phyloP scores from a whole-genome alignment of 768 basidiomycete genomes.

The Auriscalpium microsporum region DNA sequence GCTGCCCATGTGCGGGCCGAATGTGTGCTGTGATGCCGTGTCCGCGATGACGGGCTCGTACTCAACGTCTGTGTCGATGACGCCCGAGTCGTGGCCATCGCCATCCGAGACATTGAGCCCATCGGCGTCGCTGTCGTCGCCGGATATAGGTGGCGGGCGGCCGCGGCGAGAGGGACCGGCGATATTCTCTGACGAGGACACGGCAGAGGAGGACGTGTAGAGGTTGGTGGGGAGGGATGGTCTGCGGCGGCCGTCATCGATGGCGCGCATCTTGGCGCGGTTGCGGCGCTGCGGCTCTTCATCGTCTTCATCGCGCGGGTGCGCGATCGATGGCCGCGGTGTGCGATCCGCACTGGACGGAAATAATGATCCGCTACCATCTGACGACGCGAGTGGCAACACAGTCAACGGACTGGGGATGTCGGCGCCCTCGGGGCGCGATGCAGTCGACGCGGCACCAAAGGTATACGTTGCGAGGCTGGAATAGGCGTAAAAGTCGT shows the following conservation, averaged over 20 bases:
- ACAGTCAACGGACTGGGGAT: constrained; percentile 31
- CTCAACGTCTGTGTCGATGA: constrained; percentile 14
- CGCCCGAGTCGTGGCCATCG: constrained; percentile 4
- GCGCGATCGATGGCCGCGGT: constrained; percentile 36
- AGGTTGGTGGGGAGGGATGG: constrained; percentile 33
- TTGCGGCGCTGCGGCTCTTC: constrained; percentile 22
- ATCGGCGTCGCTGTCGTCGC: not conserved
- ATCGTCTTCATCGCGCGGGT: constrained; percentile 24
- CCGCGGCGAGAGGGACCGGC: not conserved
- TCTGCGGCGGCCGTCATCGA: constrained; percentile 33
- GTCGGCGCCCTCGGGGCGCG: constrained; percentile 19
- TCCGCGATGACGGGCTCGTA: constrained; percentile 5
- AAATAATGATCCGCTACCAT: constrained; percentile 11
- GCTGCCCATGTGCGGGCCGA: not conserved
- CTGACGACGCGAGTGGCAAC: not conserved
- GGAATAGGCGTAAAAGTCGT: constrained; percentile 25
- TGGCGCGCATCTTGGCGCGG: constrained; percentile 34
- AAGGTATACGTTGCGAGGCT: constrained; percentile 35
- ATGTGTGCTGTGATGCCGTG: not conserved
- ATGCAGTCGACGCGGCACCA: constrained; percentile 23
- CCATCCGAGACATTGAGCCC: not conserved
- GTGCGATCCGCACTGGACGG: constrained; percentile 31
- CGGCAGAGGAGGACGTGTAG: constrained; percentile 8
- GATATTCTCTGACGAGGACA: not conserved
- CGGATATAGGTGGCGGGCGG: not conserved